A percentile compares a stretch with the other conserved stretches of the same genome.
Evolutionary conservation across 768 basidiomycete genomes (phyloP).

Genomic region (Mrakia blollopis): DNA sequence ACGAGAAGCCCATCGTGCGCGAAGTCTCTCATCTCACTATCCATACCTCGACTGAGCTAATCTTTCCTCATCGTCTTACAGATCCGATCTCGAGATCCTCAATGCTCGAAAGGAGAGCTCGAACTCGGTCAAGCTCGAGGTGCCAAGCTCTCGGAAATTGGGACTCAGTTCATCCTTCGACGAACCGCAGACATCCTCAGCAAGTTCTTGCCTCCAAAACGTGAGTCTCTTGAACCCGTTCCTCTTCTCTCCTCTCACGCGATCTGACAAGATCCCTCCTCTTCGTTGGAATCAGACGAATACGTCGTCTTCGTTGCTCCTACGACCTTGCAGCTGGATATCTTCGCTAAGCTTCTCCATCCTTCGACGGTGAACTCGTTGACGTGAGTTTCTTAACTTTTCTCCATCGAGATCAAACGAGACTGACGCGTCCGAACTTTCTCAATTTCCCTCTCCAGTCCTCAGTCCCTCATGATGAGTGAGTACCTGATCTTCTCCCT

Average conservation of each 20-base stretch:
- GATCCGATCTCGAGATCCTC: slow-evolving; percentile 69
- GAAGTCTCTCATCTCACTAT: background rate
- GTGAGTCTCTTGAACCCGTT: slow-evolving; percentile 50
- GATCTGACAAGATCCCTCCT: background rate
- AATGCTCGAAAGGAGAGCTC: slow-evolving; percentile 63
- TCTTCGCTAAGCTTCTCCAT: slow-evolving; percentile 70
- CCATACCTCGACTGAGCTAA: slow-evolving; percentile 47
- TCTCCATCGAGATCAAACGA: no score
- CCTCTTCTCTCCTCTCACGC: slow-evolving; percentile 8
- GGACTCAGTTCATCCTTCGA: slow-evolving; percentile 83
- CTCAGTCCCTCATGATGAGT: slow-evolving; percentile 43
- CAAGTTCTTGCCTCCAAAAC: slow-evolving; percentile 83
- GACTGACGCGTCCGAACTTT: background rate
- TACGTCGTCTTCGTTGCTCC: slow-evolving; percentile 96
- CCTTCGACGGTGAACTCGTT: slow-evolving; percentile 65
- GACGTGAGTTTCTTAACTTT: slow-evolving; percentile 56
- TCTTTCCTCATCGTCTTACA: background rate
- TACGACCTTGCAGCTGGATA: slow-evolving; percentile 69
- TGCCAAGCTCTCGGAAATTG: slow-evolving; percentile 68
- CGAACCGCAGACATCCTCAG: slow-evolving; percentile 76
- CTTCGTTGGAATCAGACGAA: slow-evolving; percentile 60
- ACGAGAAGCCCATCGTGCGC: slow-evolving; percentile 67
- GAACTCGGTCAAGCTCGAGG: slow-evolving; percentile 73
- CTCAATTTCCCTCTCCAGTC: slow-evolving; percentile 43
- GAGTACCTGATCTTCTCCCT: background rate